A percentile compares a stretch with the other conserved stretches of the same genome.
phyloP scores from a whole-genome alignment of 2,329 filamentous ascomycete genomes.

The Scedosporium aurantiacum region DNA sequence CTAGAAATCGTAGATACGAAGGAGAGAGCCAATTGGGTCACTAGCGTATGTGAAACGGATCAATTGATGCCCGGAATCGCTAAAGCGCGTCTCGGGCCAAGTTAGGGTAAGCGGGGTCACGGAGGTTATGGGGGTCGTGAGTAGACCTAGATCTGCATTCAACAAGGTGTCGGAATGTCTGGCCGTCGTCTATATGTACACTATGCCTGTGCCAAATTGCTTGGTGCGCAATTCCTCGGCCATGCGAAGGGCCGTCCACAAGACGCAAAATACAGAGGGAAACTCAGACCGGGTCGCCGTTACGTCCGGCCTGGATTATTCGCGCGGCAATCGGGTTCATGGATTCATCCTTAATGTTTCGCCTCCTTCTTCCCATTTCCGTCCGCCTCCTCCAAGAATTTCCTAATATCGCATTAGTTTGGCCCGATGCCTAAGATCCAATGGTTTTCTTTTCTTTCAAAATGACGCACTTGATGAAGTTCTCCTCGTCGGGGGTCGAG shows the following conservation, averaged over 20 bases:
- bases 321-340: neutral
- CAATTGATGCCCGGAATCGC: too few species aligned
- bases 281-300: neutral
- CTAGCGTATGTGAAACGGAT: too few species aligned
- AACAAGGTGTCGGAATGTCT: neutral
- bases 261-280: neutral
- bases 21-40: too few species aligned
- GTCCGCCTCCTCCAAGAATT: conserved; percentile 7
- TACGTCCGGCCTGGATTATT: neutral
- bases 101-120: too few species aligned
- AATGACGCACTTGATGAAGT: conserved; percentile 51
- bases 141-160: conserved; percentile 3
- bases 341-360: conserved; percentile 5
- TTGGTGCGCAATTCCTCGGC: neutral
- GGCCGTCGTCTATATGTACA: conserved; percentile 5
- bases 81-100: too few species aligned
- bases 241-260: neutral
- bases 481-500: conserved; percentile 49
- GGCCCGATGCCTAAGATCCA: neutral
- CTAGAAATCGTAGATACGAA: too few species aligned
- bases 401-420: conserved; percentile 5
- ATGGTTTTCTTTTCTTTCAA: neutral
- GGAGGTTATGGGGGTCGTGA: too few species aligned
- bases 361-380: conserved; percentile 3
- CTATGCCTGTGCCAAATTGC: neutral